phyloP scores from a whole-genome alignment of 176 grass and related monocot species.

The Aegilops tauschii region DNA sequence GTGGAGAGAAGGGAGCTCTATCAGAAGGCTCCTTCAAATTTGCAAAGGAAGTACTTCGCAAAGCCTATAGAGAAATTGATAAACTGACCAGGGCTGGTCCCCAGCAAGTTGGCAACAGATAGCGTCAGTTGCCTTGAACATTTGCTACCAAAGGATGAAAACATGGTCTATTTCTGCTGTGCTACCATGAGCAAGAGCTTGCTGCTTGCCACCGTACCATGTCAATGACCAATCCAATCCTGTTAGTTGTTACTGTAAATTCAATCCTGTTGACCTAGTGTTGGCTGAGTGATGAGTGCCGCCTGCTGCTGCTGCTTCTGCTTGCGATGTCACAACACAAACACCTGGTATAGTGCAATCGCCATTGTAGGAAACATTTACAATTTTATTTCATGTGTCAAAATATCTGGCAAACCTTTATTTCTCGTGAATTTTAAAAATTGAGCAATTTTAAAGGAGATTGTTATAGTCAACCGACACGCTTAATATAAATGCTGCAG shows the following conservation, averaged over 20 bases:
- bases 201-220: neutral
- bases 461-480: neutral
- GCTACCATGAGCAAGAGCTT: neutral
- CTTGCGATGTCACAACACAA: neutral
- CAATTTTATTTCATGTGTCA: neutral
- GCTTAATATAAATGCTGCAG: neutral
- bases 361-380: neutral
- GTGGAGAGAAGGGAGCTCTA: slow-evolving; percentile 73
- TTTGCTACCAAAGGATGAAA: neutral
- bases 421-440: neutral
- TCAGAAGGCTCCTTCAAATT: slow-evolving; percentile 66
- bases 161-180: neutral
- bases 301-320: neutral
- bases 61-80: slow-evolving; percentile 79
- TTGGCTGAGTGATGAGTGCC: neutral
- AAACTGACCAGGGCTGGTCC: slow-evolving; percentile 33
- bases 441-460: neutral
- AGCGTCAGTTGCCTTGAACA: neutral
- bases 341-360: neutral
- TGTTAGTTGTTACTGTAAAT: neutral
- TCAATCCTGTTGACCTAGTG: neutral
- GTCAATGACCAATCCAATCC: neutral
- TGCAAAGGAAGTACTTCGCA: slow-evolving; percentile 41
- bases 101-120: slow-evolving; percentile 20
- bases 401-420: neutral